Evolutionary conservation across 1,284 basidiomycete genomes (phyloP).

Genomic region (Microstroma glucosiphilum): DNA sequence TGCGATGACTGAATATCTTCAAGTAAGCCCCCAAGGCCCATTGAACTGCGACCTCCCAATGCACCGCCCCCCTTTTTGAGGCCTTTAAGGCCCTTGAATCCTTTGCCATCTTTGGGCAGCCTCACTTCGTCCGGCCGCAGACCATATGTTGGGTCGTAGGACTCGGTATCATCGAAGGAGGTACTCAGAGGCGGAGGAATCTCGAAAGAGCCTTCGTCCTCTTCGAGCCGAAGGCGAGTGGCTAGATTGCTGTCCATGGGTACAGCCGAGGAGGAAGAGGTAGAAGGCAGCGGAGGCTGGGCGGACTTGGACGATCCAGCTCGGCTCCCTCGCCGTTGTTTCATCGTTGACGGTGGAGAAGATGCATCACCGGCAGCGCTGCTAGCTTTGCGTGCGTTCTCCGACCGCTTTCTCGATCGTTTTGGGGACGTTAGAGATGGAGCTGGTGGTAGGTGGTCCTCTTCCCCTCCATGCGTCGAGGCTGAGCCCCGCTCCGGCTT

Average conservation of each 20-base stretch:
- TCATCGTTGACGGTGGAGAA: neutral
- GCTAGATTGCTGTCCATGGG: neutral
- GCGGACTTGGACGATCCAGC: neutral
- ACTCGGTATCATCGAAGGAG: constrained; percentile 59
- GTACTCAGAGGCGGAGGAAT: constrained; percentile 14
- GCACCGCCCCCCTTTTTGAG: constrained; percentile 45
- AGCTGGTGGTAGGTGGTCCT: neutral
- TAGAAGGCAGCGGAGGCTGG: neutral
- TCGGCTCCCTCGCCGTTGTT: neutral
- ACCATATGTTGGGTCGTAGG: constrained; percentile 95
- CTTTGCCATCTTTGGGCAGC: constrained; percentile 64
- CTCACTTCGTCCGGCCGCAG: constrained; percentile 65
- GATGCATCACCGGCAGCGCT: neutral
- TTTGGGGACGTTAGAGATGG: neutral
- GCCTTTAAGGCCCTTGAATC: constrained; percentile 65
- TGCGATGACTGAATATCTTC: neutral
- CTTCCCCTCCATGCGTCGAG: neutral
- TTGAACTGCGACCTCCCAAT: neutral
- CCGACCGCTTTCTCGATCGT: neutral
- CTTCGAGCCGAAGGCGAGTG: neutral
- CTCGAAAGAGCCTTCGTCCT: constrained; percentile 11
- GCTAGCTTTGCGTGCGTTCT: neutral
- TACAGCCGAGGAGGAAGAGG: neutral
- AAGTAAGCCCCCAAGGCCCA: neutral
- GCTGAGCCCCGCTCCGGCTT: neutral